phyloP scores from a whole-genome alignment of 257 asterid species.

The Knoxia roxburghii region DNA sequence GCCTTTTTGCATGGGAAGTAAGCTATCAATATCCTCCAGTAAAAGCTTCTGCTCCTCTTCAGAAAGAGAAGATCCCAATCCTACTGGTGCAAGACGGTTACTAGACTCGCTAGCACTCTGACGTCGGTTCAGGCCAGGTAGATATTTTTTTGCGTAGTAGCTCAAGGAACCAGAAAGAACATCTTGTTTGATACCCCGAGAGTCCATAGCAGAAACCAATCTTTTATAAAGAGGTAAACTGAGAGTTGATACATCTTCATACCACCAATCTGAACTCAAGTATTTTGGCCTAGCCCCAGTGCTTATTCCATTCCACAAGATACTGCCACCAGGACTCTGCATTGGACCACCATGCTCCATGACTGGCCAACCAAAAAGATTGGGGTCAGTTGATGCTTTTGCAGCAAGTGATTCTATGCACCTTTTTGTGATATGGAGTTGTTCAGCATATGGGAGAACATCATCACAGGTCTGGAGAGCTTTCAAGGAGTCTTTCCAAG shows the following conservation, averaged over 20 bases:
- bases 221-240: constrained; percentile 66
- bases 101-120: constrained; percentile 46
- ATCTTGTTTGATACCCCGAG: constrained; percentile 62
- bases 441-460: constrained; percentile 54
- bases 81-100: constrained; percentile 39
- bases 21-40: constrained; percentile 68
- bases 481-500: constrained; percentile 82
- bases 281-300: constrained; percentile 82
- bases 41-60: constrained; percentile 84
- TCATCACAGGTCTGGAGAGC: constrained; percentile 85
- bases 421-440: constrained; percentile 57
- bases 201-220: constrained; percentile 68
- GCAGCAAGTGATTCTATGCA: constrained; percentile 80
- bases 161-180: constrained; percentile 67
- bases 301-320: constrained; percentile 97
- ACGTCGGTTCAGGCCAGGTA: constrained; percentile 80
- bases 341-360: constrained; percentile 89
- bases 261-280: constrained; percentile 90
- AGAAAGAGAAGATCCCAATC: constrained; percentile 38
- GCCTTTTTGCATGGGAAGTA: constrained; percentile 84
- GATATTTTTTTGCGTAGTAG: constrained; percentile 63
- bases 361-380: constrained; percentile 89
- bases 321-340: constrained; percentile 98
- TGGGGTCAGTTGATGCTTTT: constrained; percentile 75
- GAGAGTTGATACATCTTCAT: constrained; percentile 78